Base-by-base conservation (phyloP, 352 stramenopile species). In the Globisporangium spinosum region DNA sequence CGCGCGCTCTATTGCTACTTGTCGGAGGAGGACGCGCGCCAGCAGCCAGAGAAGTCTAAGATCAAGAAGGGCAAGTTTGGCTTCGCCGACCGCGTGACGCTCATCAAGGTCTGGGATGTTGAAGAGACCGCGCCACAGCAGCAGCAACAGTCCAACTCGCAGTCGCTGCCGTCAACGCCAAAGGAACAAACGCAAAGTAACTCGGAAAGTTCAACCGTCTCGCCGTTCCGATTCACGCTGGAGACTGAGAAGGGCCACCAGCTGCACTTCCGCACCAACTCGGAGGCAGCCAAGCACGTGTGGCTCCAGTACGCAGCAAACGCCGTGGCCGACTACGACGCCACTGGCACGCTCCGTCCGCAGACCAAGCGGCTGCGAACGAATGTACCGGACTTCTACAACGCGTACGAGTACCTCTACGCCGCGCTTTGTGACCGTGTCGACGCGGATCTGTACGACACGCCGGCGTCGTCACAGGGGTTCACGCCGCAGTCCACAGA, bases 11-110 rank as follows among this genome's bases (percentile, higher is more conserved):
- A 92, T 64, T 95, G 87, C 72, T 95, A 95, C 63, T 63, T 95
- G 20, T 89, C 80, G 29, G 81, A 95, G 67, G 85, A 95, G 49
- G 85, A 95, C 72, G 86, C 82, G 32, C 79, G 77, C 13, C 77
- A 79, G 10, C 82, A 91, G 67, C 89, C 87, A 2, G 84, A 82
- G 62, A 95, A 95, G 66, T 95, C 87, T 56, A 91, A 91, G 73
- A 95, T 95, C 73, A 95, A 95, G 69, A 93, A 95, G 59, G 87
- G 87, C 62, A 92, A 92, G 63, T 94, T 95, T 34, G 85, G 82
- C 22, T 95, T 95, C 49, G 84, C 85, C 5, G 83, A 94, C 63
- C 83, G 87, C 63, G 86, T 95, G 10, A 82, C 78, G 43, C 82
- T 94, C 68, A 77, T 85, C 57, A 83, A 83, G 53, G 87, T 85